Conservation (phyloP, 208 protist species). For the Leishmania turanica region DNA sequence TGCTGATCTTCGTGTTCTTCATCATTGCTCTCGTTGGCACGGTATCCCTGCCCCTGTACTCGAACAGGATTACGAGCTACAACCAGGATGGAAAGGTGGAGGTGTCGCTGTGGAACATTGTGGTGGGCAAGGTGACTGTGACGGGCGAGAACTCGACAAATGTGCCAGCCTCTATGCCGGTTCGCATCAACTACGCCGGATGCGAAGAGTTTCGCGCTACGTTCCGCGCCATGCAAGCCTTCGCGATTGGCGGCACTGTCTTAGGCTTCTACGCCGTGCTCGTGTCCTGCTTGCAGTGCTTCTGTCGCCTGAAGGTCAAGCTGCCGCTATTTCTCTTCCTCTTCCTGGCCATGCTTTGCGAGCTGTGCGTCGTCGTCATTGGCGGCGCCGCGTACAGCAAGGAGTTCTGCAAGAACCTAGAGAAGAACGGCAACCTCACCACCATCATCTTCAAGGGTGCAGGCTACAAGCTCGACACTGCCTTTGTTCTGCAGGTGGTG, state of each 20-base stretch:
- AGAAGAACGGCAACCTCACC: conserved; percentile 30
- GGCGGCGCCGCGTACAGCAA: conserved; percentile 32
- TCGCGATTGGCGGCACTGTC: conserved; percentile 47
- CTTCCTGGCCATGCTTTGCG: conserved; percentile 36
- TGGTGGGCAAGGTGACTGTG: conserved; percentile 23
- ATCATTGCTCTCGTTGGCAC: conserved; percentile 50
- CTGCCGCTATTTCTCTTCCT: conserved; percentile 55
- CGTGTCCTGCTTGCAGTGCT: conserved; percentile 41
- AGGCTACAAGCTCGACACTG: conserved; percentile 41
- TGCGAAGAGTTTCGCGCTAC: conserved; percentile 37
- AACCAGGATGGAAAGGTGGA: conserved; percentile 35
- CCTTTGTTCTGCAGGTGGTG: conserved; percentile 52
- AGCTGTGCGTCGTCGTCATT: conserved; percentile 39
- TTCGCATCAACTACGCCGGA: conserved; percentile 53
- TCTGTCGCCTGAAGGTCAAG: conserved; percentile 51
- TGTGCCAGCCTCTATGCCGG: conserved; percentile 16
- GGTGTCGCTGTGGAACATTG: conserved; percentile 43
- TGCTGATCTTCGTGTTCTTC: conserved; percentile 33
- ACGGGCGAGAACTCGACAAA: conserved; percentile 15
- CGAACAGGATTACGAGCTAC: conserved; percentile 23
- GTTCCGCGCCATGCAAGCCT: conserved; percentile 49
- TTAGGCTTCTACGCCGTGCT: conserved; percentile 53
- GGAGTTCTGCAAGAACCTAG: conserved; percentile 35
- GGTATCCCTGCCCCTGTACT: conserved; percentile 39
- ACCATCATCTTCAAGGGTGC: conserved; percentile 46